Conservation (phyloP, 352 stramenopile genomes). For the Hyaloperonospora brassicae region DNA sequence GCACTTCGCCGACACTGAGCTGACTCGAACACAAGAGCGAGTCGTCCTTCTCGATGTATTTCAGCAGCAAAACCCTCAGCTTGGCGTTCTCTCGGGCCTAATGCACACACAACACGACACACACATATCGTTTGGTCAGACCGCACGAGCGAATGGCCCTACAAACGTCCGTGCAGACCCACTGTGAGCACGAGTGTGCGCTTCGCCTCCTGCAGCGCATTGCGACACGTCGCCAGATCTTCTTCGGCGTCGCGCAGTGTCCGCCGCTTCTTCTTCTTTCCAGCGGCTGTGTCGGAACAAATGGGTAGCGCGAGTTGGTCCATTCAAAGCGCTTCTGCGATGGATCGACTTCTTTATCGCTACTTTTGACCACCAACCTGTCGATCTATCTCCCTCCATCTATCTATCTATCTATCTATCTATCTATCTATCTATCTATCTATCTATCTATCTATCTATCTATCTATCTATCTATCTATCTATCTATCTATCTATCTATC, state of each 20-base stretch:
- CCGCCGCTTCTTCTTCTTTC: slow-evolving; percentile 57
- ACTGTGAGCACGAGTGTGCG: slow-evolving; percentile 64
- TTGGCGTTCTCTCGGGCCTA: slow-evolving; percentile 79
- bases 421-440: too few relatives aligned
- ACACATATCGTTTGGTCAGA: neutral
- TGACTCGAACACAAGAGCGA: slow-evolving; percentile 71
- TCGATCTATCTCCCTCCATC: too few relatives aligned
- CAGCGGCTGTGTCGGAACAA: slow-evolving; percentile 19
- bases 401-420: too few relatives aligned
- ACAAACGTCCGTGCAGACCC: neutral
- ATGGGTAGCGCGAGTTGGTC: slow-evolving; percentile 6
- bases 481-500: too few relatives aligned
- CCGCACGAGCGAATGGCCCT: neutral
- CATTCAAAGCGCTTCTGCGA: slow-evolving; percentile 5
- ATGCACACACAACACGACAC: neutral
- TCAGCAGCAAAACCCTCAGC: slow-evolving; percentile 82
- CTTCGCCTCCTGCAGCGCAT: slow-evolving; percentile 45
- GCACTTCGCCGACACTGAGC: slow-evolving; percentile 39
- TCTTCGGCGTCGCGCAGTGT: slow-evolving; percentile 62
- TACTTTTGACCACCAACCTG: too few relatives aligned
- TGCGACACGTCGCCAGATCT: slow-evolving; percentile 43
- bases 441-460: too few relatives aligned
- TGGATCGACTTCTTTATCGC: neutral
- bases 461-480: too few relatives aligned
- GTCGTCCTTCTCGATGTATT: slow-evolving; percentile 83